Evolutionary conservation across 805 yeast species (phyloP), one percentile per base, ranked within the genome.

Genomic region (Pichia phayaonensis): DNA sequence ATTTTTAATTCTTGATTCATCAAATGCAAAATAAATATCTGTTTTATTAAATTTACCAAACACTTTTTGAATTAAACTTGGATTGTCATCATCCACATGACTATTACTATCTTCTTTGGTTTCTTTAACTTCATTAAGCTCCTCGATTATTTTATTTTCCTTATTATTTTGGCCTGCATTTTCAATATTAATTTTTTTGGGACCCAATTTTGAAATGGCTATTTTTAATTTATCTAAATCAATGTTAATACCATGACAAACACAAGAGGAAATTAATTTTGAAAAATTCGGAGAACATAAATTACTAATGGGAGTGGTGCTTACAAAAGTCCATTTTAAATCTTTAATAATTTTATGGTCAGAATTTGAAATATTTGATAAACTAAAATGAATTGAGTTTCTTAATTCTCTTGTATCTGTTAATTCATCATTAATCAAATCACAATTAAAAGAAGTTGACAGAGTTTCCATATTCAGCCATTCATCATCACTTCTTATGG

Each of bases 1-100:
- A 11, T 20, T 20, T 10, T 20, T 15, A n/a, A 56, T 21, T 12
- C 40, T 36, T 3, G 50, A 22, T 18, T 50, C 48, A 46, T 50
- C 53, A 42, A 56, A 50, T 16, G 56, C 56, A 48, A 54, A 54
- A 34, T 54, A 48, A 21, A 50, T 36, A 34, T 49, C 46, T 3
- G 34, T 27, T 18, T 51, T 40, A 16, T 42, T 42, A 34, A 54
- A 40, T 18, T 44, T 53, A 12, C 44, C 36, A 18, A 52, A 23
- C 8, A 43, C 8, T n/a, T 31, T 11, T 24, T 52, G 49, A 11
- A 54, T 42, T 18, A 21, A 29, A 40, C 38, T 20, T 21, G n/a
- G 18, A 16, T 13, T 7, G n/a, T 1, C 23, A 3, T 24, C 23
- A 12, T 23, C 40, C 8, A 7, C 8, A 11, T 10, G 2, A 24